Evolutionary conservation across 139 green algal species (phyloP), one percentile per base, ranked within the genome.

Genomic region (Pedinophyceae sp.): DNA sequence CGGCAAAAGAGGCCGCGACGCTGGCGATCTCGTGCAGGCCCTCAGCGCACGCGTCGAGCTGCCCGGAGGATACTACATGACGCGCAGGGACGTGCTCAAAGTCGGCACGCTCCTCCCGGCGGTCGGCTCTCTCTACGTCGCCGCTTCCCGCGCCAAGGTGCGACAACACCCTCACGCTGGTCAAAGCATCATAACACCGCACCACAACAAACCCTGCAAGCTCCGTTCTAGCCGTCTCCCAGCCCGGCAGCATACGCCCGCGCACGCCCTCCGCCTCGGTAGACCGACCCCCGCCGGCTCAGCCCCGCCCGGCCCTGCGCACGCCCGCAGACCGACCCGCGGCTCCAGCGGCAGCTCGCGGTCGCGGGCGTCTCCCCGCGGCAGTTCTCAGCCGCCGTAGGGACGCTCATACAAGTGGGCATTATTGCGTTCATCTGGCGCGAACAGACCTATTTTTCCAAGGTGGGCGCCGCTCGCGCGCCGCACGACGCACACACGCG

Each of bases 41-140:
- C n/a, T n/a, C n/a, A n/a, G n/a, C n/a, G n/a, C n/a, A 43, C 7
- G 34, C 34, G 62, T 82, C 25, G 6, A 49, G 2, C 60, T 82
- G 25, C 74, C 74, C 1, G 65, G 26, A 2, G 72, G 72, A 22
- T 72, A 74, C 57, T 49, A 48, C 55, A 84, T 67, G 27, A 74
- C 50, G 1, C 66, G 77, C 45, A 55, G 77, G 19, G 67, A 83
- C 2, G 34, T 65, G n/a, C 66, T 86, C 6, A 76, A 80, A 56
- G 38, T 76, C 15, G 23, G 34, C 2, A 62, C 72, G 2, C 51
- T 82, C 24, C 65, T 23, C 2, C 48, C 38, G 2, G 68, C 53
- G 6, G 60, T 78, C 18, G 54, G 15, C 5, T 59, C 54, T 2
- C 30, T 64, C 30, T 68, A 64, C 22, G 60, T 80, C 4, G 38